Base-by-base conservation (phyloP, 2,329 filamentous ascomycete species). In the Verticillium nonalfalfae region DNA sequence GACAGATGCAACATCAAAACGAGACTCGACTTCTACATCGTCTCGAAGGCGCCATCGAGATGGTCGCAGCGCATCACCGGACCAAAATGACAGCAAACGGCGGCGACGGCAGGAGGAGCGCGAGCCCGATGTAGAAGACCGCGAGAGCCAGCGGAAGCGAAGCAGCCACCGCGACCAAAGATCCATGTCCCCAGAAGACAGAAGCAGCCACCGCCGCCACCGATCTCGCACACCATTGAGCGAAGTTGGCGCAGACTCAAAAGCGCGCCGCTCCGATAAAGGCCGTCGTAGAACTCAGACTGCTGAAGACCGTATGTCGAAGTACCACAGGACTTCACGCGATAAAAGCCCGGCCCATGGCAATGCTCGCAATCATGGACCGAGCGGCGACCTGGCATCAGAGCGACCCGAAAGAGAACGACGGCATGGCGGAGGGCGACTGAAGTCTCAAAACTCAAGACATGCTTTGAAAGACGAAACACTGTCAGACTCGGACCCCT, bases 401-500 rank as follows among this genome's bases (percentile, higher is more conserved):
- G 4, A 21, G 55, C 38, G 60, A 61, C 10, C 40, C 45, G 26
- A n/a, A n/a, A n/a, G 33, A 26, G 18, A 38, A n/a, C 7, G 57
- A 34, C 0, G 45, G 57, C 15, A 61, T 61, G 10, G 61, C 55
- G 26, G 59, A 63, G 18, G 63, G 58, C 33, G 45, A 36, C 56
- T 56, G 58, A 56, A 55, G 58, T 35, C 55, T 4, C 45, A 56
- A 9, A 57, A 26, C 39, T n/a, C 40, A 45, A 45, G 50, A 59
- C 62, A 10, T 52, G 31, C 61, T 10, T 59, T 70, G 5, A 69
- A 71, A 1, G 50, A 56, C 36, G 65, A 69, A 2, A 45, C 61
- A 3, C 68, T 72, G 5, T 75, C 75, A n/a, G 79, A 80, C 45
- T 93, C 90, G 0, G 91, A 96, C 70, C 88, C 90, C 1, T 76